Evolutionary conservation across 371 early-diverging fungal species (phyloP).

Genomic region (Mucor mucedo): DNA sequence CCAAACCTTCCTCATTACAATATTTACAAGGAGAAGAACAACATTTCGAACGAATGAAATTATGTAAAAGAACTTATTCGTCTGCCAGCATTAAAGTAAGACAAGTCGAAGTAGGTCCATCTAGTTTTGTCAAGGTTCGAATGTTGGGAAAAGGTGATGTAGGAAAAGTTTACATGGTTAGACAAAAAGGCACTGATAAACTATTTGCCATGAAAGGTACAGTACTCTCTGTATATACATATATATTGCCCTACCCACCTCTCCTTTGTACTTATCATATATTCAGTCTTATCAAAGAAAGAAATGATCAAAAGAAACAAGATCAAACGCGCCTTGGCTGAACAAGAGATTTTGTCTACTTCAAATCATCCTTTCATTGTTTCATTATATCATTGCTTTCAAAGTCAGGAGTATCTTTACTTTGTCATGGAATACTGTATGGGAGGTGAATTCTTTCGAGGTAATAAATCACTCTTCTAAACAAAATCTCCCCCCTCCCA

Average conservation of each 20-base stretch:
- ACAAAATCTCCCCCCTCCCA: background rate
- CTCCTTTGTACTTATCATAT: background rate
- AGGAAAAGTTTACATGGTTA: slow-evolving; percentile 94
- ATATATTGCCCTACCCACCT: background rate
- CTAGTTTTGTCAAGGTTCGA: slow-evolving; percentile 81
- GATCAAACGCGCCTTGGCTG: slow-evolving; percentile 93
- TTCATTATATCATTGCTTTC: slow-evolving; percentile 95
- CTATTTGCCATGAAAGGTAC: slow-evolving; percentile 93
- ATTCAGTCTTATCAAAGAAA: slow-evolving; percentile 82
- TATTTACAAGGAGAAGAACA: slow-evolving; percentile 15
- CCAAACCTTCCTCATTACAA: slow-evolving; percentile 15
- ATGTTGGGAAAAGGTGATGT: slow-evolving; percentile 96
- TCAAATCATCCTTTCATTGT: slow-evolving; percentile 98
- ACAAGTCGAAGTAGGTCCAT: slow-evolving; percentile 79
- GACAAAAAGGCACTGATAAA: slow-evolving; percentile 81
- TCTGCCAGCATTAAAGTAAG: slow-evolving; percentile 77
- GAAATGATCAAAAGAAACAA: slow-evolving; percentile 97
- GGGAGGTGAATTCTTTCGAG: slow-evolving; percentile 98
- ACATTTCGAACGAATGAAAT: slow-evolving; percentile 24
- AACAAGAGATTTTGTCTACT: slow-evolving; percentile 92
- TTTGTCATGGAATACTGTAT: slow-evolving; percentile 99
- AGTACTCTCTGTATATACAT: background rate
- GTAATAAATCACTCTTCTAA: slow-evolving; percentile 34
- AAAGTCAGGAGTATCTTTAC: slow-evolving; percentile 92
- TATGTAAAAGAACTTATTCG: slow-evolving; percentile 69